Evolutionary conservation across 176 grass and related monocot species (phyloP), one percentile per base, ranked within the genome.

Genomic region (Juncus inflexus): DNA sequence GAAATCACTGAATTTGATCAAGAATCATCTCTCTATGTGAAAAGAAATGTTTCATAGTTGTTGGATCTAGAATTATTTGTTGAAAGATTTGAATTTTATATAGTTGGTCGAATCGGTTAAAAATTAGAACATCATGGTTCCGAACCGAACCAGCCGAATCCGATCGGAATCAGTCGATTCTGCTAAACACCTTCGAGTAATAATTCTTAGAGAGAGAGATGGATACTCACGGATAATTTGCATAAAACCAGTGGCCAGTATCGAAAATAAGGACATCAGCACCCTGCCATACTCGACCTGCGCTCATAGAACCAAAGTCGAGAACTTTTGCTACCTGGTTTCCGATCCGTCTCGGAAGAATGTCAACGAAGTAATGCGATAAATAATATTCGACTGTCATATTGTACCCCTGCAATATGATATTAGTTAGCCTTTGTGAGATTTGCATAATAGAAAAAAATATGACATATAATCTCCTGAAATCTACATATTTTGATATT

Each of bases 241-340:
- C 19, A 28, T 52, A 62, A 69, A 69, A 81, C 78, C 78, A 81
- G 13, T 81, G 69, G 35, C 78, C 71, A 2, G 63, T 74, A 11
- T 80, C 74, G 63, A 80, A 80, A 41, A 80, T n/a, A 28, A 80
- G 62, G 35, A 75, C 43, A 13, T 75, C 54, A 12, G 54, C 49
- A n/a, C 9, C 62, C 2, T 43, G 52, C 78, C 78, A 80, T 15
- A 60, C 11, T 9, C 58, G 38, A 4, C 70, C 78, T 19, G 16
- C 41, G 35, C 41, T 64, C 12, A 75, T 68, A 4, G 70, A 81
- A 42, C 74, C 78, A 3, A 81, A 62, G 35, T 81, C 74, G 8
- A 75, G 47, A 2, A 81, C 78, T 47, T 70, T 61, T 47, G 43
- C 9, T 47, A 9, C 9, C 43, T 47, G 43, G 4, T 47, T 47